Conservation (phyloP, 305 asterid species). For the Fraxinus albicans region DNA sequence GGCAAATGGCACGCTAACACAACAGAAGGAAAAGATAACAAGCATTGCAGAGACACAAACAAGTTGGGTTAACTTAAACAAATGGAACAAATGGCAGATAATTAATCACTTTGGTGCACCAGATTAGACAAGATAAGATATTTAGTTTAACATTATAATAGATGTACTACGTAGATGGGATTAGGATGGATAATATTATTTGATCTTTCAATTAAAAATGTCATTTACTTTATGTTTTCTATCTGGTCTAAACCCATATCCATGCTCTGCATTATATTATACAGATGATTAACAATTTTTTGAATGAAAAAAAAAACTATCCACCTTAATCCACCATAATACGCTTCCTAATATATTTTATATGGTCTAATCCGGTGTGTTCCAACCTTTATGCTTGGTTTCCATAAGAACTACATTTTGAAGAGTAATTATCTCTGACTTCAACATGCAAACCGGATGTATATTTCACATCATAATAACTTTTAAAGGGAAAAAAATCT, state of each 20-base stretch:
- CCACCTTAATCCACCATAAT: background rate
- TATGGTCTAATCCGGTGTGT: background rate
- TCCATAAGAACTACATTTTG: background rate
- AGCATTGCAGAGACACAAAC: slow-evolving; percentile 10
- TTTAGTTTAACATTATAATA: background rate
- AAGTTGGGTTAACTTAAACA: background rate
- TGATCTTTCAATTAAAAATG: background rate
- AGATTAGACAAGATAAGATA: background rate
- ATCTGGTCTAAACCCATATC: background rate
- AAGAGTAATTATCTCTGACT: background rate
- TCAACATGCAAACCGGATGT: background rate
- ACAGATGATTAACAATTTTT: background rate
- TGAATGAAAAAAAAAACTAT: background rate
- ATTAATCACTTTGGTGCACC: background rate
- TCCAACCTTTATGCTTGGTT: background rate
- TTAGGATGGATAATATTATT: background rate
- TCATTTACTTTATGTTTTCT: background rate
- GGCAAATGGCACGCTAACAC: background rate
- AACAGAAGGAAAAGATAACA: slow-evolving; percentile 1
- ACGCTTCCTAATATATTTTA: background rate
- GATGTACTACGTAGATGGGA: background rate
- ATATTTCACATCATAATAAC: background rate
- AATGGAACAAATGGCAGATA: background rate
- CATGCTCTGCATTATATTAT: background rate
- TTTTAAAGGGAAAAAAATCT: background rate